Evolutionary conservation across 371 early-diverging fungal species (phyloP).

Genomic region (Mucor irregularis): DNA sequence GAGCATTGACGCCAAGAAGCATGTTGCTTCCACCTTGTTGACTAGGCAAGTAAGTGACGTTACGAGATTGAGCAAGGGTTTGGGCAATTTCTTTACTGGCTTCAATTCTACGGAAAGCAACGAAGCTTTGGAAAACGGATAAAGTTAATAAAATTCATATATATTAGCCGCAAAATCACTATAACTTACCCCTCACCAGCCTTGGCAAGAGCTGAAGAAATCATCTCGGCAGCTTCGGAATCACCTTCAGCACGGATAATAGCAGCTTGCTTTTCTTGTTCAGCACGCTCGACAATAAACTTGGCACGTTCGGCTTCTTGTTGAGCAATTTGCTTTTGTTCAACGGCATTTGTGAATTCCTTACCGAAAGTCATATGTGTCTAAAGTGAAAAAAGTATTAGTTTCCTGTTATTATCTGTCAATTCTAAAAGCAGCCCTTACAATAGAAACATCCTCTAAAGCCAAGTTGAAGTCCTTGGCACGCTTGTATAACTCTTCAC

Average conservation of each 20-base stretch:
- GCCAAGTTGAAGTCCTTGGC: conserved; percentile 94
- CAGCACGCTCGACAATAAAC: conserved; percentile 92
- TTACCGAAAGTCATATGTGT: conserved; percentile 97
- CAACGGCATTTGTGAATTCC: conserved; percentile 94
- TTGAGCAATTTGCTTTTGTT: conserved; percentile 92
- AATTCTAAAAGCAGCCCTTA: conserved; percentile 35
- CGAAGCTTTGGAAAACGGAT: conserved; percentile 35
- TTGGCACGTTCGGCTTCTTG: conserved; percentile 97
- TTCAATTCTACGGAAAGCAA: conserved; percentile 97
- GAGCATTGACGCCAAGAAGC: conserved; percentile 52
- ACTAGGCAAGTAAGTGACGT: conserved; percentile 93
- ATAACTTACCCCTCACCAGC: conserved; percentile 67
- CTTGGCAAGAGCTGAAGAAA: conserved; percentile 85
- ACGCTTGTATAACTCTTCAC: conserved; percentile 92
- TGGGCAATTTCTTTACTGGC: conserved; percentile 96
- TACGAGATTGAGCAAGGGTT: conserved; percentile 80
- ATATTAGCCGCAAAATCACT: background rate
- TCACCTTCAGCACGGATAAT: conserved; percentile 99
- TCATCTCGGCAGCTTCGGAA: conserved; percentile 88
- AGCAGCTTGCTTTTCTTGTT: conserved; percentile 97
- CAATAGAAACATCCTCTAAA: conserved; percentile 98
- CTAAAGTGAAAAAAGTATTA: conserved; percentile 37
- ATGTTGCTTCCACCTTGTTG: conserved; percentile 51
- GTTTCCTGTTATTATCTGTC: background rate
- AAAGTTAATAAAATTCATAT: background rate